A percentile compares a stretch with the other conserved stretches of the same genome.
phyloP scores from a whole-genome alignment of 1,284 basidiomycete species.

The Microstroma glucosiphilum region DNA sequence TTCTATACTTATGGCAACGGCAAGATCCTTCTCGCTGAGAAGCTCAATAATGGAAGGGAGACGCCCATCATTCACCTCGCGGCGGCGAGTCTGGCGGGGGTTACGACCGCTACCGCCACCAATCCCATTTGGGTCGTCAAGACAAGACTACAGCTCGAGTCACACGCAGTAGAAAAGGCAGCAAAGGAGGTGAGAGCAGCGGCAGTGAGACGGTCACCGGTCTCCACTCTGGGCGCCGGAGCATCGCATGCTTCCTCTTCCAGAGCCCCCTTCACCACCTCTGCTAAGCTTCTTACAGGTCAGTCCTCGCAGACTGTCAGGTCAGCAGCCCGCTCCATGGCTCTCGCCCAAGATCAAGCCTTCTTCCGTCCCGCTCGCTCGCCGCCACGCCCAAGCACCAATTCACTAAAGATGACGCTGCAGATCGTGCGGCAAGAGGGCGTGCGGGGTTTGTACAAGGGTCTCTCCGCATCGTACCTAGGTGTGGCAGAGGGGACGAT shows the following conservation, averaged over 20 bases:
- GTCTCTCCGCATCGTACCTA: slow-evolving; percentile 85
- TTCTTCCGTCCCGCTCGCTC: slow-evolving; percentile 35
- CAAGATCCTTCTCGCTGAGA: slow-evolving; percentile 77
- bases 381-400: slow-evolving; percentile 51
- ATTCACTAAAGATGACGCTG: slow-evolving; percentile 62
- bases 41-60: slow-evolving; percentile 73
- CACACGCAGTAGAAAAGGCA: slow-evolving; percentile 14
- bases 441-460: slow-evolving; percentile 83
- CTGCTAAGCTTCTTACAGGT: neutral
- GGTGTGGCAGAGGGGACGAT: slow-evolving; percentile 96
- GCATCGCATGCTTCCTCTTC: slow-evolving; percentile 11
- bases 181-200: slow-evolving; percentile 6
- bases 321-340: neutral
- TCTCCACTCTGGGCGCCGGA: slow-evolving; percentile 12
- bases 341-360: slow-evolving; percentile 4
- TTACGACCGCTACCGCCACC: slow-evolving; percentile 80
- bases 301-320: neutral
- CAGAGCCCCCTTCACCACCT: slow-evolving; percentile 3
- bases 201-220: slow-evolving; percentile 21
- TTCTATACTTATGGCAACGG: slow-evolving; percentile 98
- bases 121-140: slow-evolving; percentile 99
- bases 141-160: slow-evolving; percentile 75
- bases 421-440: slow-evolving; percentile 76
- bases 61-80: slow-evolving; percentile 76
- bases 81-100: slow-evolving; percentile 73